Percentiles rank a stretch among this genome's conserved stretches.
Conservation (phyloP, 2,329 filamentous ascomycete species). For the Cercospora brassicicola region DNA sequence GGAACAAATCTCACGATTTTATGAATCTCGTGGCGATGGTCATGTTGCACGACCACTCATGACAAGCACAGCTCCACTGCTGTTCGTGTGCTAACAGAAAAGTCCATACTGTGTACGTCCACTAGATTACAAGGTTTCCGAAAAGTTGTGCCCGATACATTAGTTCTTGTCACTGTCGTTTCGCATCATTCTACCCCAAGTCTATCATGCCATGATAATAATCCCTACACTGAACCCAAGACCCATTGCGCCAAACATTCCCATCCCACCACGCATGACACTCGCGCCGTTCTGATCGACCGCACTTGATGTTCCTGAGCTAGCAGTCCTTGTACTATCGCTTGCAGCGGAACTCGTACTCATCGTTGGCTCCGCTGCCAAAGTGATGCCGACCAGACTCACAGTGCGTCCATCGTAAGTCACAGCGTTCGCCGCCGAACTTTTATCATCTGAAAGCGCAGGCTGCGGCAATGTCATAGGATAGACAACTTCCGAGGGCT, state of each 20-base stretch:
- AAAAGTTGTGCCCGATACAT: background rate
- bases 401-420: constrained; percentile 18
- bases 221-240: background rate
- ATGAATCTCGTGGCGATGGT: background rate
- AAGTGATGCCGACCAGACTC: constrained; percentile 16
- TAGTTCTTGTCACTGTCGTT: background rate
- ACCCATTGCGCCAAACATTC: background rate
- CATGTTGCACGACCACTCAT: constrained; percentile 3
- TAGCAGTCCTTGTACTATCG: background rate
- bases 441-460: background rate
- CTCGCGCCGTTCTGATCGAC: background rate
- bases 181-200: background rate
- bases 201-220: background rate
- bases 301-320: background rate
- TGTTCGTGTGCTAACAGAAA: background rate
- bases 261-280: background rate
- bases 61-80: background rate
- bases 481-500: background rate
- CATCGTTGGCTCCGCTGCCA: constrained; percentile 15
- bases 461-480: background rate
- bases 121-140: background rate
- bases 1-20: constrained; percentile 14
- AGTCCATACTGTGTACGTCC: background rate
- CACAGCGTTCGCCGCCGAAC: constrained; percentile 2
- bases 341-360: background rate